A percentile compares a stretch with the other conserved stretches of the same genome.
These are phyloP conservation scores for Zygosaccharomyces pseudobailii DNA, from an alignment of 1,139 yeast species.

Conservation along the genomic window DNA sequence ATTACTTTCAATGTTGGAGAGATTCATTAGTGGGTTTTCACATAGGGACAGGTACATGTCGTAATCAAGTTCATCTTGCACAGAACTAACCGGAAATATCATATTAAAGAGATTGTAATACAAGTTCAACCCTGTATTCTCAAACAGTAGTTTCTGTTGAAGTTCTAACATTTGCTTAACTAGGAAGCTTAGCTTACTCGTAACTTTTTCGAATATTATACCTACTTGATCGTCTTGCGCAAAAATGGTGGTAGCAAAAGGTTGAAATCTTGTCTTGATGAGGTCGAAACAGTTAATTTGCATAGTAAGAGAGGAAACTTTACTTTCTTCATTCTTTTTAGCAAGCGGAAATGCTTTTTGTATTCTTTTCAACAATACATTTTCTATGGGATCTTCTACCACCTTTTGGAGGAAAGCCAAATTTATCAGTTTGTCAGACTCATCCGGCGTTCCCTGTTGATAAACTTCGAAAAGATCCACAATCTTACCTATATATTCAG, in stretches of 20 bases:
- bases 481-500: conserved; percentile 43
- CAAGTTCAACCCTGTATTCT: conserved; percentile 48
- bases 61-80: conserved; percentile 44
- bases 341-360: conserved; percentile 27
- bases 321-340: conserved; percentile 25
- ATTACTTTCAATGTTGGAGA: conserved; percentile 41
- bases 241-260: conserved; percentile 31
- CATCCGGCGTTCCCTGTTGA: conserved; percentile 37
- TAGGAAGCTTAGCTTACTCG: conserved; percentile 38
- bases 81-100: conserved; percentile 59
- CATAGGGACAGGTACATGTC: conserved; percentile 56
- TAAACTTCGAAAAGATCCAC: conserved; percentile 48
- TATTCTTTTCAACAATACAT: conserved; percentile 20
- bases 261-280: conserved; percentile 49
- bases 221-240: conserved; percentile 13
- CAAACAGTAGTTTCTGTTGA: conserved; percentile 44
- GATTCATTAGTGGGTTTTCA: conserved; percentile 57
- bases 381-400: conserved; percentile 24
- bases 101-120: conserved; percentile 60
- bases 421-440: conserved; percentile 15
- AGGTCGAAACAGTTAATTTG: conserved; percentile 58
- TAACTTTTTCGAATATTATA: conserved; percentile 39
- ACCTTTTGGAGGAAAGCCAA: conserved; percentile 36
- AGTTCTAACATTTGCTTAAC: conserved; percentile 30
- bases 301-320: conserved; percentile 37